Conservation (phyloP, 306 rosid genomes). For the Ammopiptanthus mongolicus region DNA sequence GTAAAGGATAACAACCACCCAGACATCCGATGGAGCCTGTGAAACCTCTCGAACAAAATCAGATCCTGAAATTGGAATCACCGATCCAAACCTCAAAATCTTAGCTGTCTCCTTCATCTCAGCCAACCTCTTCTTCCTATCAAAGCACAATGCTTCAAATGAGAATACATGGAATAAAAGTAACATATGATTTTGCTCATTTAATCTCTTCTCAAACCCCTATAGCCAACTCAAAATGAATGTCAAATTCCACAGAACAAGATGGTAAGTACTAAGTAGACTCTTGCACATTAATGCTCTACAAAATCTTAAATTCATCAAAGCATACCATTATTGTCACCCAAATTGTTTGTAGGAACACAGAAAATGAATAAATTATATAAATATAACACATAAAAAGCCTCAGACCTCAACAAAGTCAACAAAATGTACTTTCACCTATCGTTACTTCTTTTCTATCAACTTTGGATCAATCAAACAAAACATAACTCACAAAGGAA, state of each 20-base stretch:
- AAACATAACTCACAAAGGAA: too few species aligned
- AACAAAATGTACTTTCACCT: too few species aligned
- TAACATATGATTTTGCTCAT: background rate
- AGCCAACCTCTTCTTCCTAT: constrained; percentile 86
- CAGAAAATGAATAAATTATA: background rate
- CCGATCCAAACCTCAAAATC: constrained; percentile 73
- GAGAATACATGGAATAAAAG: background rate
- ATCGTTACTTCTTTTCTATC: too few species aligned
- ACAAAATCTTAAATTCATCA: background rate
- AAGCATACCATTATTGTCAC: background rate
- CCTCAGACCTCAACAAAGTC: background rate
- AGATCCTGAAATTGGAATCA: constrained; percentile 84
- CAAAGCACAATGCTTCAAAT: background rate
- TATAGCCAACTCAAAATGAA: background rate
- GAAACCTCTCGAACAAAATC: constrained; percentile 97
- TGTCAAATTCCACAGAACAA: too few species aligned
- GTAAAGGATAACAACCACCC: constrained; percentile 95
- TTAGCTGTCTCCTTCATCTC: constrained; percentile 87
- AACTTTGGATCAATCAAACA: too few species aligned
- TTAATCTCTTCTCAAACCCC: background rate
- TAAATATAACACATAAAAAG: background rate
- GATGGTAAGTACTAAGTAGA: too few species aligned
- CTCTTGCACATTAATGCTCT: background rate
- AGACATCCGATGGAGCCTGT: constrained; percentile 92
- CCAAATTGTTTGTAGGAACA: background rate